These are phyloP conservation scores for Linum trigynum DNA, from an alignment of 345 rosid genomes.

Conservation along the genomic window DNA sequence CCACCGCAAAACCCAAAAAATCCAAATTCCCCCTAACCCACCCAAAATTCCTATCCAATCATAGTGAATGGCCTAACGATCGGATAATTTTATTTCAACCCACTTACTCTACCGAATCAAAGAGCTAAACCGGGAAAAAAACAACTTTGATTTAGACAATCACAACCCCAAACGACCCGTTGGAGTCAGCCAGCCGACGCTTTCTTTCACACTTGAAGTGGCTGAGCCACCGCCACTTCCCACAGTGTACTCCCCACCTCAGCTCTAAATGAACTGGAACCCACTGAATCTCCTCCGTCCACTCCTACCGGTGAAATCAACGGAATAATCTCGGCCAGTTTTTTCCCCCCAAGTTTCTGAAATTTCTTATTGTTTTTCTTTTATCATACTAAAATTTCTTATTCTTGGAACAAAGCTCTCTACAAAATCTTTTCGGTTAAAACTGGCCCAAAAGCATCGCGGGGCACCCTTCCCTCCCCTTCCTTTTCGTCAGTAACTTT, in stretches of 20 bases:
- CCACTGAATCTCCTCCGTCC: background rate
- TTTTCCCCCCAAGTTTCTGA: too few relatives aligned
- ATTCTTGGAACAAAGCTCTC: background rate
- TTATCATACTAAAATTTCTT: background rate
- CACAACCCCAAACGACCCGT: too few relatives aligned
- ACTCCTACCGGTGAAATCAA: background rate
- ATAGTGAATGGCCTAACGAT: too few relatives aligned
- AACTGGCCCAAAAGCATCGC: background rate
- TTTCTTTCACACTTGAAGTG: background rate
- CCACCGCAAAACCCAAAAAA: too few relatives aligned
- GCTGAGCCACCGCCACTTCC: background rate
- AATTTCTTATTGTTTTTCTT: too few relatives aligned
- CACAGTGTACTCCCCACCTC: too few relatives aligned
- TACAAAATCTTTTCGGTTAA: background rate
- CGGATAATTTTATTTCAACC: too few relatives aligned
- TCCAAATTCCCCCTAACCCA: too few relatives aligned
- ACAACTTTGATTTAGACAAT: too few relatives aligned
- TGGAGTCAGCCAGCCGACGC: background rate
- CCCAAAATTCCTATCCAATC: too few relatives aligned
- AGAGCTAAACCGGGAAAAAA: too few relatives aligned
- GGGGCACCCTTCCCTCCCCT: background rate
- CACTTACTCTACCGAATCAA: too few relatives aligned
- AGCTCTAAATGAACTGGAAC: background rate
- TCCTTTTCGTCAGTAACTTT: background rate
- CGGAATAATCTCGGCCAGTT: background rate